These are phyloP conservation scores for Asterionellopsis glacialis DNA, from an alignment of 108 stramenopile species.

Conservation along the genomic window DNA sequence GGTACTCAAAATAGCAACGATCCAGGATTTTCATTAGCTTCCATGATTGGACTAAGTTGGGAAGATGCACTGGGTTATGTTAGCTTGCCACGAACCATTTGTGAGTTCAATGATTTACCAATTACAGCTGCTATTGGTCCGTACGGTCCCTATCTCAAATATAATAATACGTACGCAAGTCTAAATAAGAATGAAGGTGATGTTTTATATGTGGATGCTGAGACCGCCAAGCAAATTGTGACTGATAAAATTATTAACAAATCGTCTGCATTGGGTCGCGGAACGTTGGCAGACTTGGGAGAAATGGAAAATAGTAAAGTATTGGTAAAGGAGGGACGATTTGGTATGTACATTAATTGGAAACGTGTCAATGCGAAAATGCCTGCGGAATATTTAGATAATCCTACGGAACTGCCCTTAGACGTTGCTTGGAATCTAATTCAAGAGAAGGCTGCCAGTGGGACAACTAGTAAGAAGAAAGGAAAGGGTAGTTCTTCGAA, in stretches of 20 bases:
- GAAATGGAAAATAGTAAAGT: constrained; percentile 38
- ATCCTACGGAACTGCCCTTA: constrained; percentile 30
- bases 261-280: constrained; percentile 16
- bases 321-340: constrained; percentile 34
- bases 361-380: constrained; percentile 54
- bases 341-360: constrained; percentile 56
- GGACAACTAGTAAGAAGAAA: not conserved
- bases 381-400: constrained; percentile 38
- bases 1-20: constrained; percentile 4
- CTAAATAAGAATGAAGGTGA: constrained; percentile 42
- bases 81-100: constrained; percentile 37
- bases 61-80: constrained; percentile 49
- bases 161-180: constrained; percentile 39
- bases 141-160: constrained; percentile 63
- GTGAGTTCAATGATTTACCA: constrained; percentile 29
- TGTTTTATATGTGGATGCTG: constrained; percentile 35
- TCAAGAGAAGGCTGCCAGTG: constrained; percentile 20
- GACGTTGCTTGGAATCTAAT: constrained; percentile 50
- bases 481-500: not conserved
- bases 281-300: constrained; percentile 40
- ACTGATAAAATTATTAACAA: constrained; percentile 43
- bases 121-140: constrained; percentile 48
- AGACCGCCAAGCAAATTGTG: constrained; percentile 28
- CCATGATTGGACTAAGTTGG: constrained; percentile 26
- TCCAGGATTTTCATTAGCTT: not conserved